These are phyloP conservation scores for Penicillium aurantiogriseum DNA, from an alignment of 2,329 filamentous ascomycete species.

Conservation along the genomic window DNA sequence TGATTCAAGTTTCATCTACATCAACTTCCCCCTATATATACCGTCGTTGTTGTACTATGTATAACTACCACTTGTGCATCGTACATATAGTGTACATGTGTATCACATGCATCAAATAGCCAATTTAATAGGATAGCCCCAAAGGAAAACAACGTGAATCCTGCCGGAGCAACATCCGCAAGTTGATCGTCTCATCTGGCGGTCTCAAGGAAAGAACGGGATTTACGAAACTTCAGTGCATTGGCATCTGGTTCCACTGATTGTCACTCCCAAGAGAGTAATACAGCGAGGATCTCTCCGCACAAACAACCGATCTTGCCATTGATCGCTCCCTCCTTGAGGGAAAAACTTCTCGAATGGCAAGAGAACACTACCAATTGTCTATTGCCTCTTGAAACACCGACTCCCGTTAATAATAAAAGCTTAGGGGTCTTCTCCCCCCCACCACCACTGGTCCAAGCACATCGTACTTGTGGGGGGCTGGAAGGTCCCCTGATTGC, in stretches of 20 bases:
- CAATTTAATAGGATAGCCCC: not conserved
- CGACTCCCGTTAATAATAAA: conserved; percentile 2
- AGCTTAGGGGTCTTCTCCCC: conserved; percentile 8
- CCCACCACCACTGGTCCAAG: conserved; percentile 7
- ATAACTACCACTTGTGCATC: not conserved
- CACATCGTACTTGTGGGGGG: conserved; percentile 2
- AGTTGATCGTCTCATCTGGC: conserved; percentile 10
- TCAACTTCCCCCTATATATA: not conserved
- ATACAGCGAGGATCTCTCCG: conserved; percentile 19
- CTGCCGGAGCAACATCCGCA: conserved; percentile 9
- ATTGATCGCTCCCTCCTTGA: not conserved
- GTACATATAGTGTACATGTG: not conserved
- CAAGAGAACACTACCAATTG: not conserved
- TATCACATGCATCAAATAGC: not conserved
- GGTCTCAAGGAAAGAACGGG: conserved; percentile 6
- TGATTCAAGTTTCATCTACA: not conserved
- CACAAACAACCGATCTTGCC: not conserved
- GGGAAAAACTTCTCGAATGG: conserved; percentile 1
- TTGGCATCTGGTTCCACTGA: conserved; percentile 29
- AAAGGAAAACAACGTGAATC: conserved; percentile 2
- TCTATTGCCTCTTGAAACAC: not conserved
- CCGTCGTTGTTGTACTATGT: no score
- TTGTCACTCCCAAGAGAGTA: conserved; percentile 25
- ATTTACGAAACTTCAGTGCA: conserved; percentile 12
- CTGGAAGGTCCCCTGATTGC: conserved; percentile 22